phyloP scores from a whole-genome alignment of 2,329 filamentous ascomycete species.

The Exophiala viscosa region DNA sequence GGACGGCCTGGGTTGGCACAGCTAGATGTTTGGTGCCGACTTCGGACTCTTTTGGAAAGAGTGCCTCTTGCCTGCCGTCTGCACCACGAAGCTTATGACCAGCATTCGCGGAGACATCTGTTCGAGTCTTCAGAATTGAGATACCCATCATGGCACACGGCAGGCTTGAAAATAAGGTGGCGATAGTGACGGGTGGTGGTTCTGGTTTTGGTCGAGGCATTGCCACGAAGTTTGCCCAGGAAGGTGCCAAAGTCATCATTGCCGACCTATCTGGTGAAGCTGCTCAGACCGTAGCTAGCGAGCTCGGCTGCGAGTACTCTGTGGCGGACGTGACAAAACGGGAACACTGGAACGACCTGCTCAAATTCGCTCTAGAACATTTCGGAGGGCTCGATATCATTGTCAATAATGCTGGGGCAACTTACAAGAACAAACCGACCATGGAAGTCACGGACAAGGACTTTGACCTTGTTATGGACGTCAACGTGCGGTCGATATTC shows the following conservation, averaged over 20 bases:
- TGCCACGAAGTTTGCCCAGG: constrained; percentile 36
- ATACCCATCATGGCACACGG: not conserved
- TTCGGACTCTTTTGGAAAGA: no score
- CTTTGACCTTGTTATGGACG: constrained; percentile 47
- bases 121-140: no score
- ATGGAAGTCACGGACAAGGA: constrained; percentile 43
- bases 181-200: constrained; percentile 41
- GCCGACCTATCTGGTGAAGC: constrained; percentile 18
- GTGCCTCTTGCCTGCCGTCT: no score
- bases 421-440: constrained; percentile 41
- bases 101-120: no score
- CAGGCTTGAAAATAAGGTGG: constrained; percentile 31
- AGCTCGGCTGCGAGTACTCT: constrained; percentile 13
- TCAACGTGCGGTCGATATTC: constrained; percentile 35
- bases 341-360: constrained; percentile 34
- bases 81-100: no score
- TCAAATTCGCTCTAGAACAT: constrained; percentile 36
- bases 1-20: no score
- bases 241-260: constrained; percentile 37
- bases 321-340: constrained; percentile 15
- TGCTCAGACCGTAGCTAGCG: constrained; percentile 14
- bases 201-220: constrained; percentile 42
- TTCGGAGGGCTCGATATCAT: constrained; percentile 48
- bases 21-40: no score
- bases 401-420: constrained; percentile 50